Base-by-base conservation (phyloP, 2,329 filamentous ascomycete species). In the Fragosphaeria purpurea region DNA sequence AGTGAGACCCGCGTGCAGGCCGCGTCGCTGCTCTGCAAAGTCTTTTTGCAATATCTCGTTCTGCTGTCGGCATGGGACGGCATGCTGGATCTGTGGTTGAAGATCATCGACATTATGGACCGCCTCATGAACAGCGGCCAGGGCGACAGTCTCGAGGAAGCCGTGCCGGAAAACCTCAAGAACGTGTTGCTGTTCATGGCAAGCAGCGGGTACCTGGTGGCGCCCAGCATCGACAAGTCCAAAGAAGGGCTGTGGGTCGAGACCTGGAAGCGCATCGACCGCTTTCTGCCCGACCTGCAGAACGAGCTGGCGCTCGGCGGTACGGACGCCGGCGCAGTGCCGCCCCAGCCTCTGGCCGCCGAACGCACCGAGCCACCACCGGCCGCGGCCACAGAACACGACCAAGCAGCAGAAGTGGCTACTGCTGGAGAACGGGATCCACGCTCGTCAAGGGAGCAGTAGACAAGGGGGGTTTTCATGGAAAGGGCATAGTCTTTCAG, bases 141-240 rank as follows among this genome's bases (percentile, higher is more conserved):
- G 65, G 88, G 88, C 31, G 89, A 95, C 61, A 91, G 85, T 60
- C 69, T 95, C 63, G 89, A 95, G 68, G 93, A 98, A 71, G 91
- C 93, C 10, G 89, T 97, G 3, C 86, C 88, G 1, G 93, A 98
- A 67, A 93, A 88, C 57, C 72, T 98, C 52, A 98, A 98, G 70
- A 98, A 98, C 58, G 89, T 97, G 48, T 73, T 97, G 31, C 75
- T 98, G 8, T 93, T 98, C 60, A 95, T 98, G 89, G 83, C 86
- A 6, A 93, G 84, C 63, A 90, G 85, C 47, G 90, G 86, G 38
- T 90, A 87, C 60, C 77, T 98, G 5, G 82, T 88, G 0, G 78
- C 86, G 1, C 87, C 87, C 10, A 73, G 68, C 56, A 67, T 75
- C 58, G 75, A 83, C 55, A 62, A 72, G 1, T 70, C 68, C 5